Evolutionary conservation across 108 stramenopile genomes (phyloP).

Genomic region (Nannochloropsis oceanica): DNA sequence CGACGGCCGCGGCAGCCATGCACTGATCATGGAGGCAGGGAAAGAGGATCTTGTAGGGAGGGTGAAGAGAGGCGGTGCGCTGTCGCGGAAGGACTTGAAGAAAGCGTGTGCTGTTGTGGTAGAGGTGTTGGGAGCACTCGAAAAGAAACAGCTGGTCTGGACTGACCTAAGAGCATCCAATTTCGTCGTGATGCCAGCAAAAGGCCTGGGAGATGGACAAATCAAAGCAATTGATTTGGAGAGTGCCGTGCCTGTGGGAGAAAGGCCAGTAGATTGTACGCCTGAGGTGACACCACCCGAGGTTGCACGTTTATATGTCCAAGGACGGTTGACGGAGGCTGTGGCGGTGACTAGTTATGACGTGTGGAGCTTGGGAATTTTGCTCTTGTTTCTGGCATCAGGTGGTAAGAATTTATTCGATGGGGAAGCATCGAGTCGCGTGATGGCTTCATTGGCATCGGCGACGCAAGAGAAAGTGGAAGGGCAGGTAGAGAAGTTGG

Average conservation of each 20-base stretch:
- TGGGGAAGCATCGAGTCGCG: neutral
- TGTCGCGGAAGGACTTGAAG: neutral
- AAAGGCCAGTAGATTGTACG: neutral
- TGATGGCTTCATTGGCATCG: neutral
- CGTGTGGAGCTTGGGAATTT: neutral
- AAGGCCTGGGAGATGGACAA: neutral
- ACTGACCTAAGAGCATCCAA: neutral
- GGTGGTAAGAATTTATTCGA: neutral
- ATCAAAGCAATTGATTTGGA: neutral
- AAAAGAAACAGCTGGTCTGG: neutral
- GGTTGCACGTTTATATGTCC: neutral
- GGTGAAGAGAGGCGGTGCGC: neutral
- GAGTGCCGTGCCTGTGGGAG: neutral
- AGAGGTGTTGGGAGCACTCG: neutral
- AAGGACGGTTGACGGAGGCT: neutral
- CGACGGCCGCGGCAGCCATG: neutral
- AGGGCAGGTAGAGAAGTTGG: neutral
- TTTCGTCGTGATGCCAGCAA: neutral
- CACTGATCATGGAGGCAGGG: neutral
- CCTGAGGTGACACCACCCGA: neutral
- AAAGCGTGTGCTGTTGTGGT: neutral
- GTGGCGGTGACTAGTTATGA: neutral
- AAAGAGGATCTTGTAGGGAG: neutral
- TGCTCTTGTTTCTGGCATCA: neutral
- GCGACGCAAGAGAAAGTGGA: neutral